Conservation (phyloP, 768 basidiomycete species). For the Stropharia rugosoannulata region DNA sequence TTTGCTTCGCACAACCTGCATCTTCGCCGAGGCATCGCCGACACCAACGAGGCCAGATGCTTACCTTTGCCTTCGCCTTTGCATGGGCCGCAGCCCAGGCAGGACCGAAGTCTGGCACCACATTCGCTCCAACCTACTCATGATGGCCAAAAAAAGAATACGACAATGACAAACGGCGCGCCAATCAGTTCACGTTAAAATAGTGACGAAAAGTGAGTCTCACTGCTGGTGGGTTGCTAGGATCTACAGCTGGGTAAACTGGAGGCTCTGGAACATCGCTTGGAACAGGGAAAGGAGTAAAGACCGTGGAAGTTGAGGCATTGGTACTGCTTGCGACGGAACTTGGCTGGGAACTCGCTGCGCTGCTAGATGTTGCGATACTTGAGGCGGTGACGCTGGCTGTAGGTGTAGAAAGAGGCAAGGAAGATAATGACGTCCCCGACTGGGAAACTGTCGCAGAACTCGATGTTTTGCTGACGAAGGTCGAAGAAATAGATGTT, state of each 20-base stretch:
- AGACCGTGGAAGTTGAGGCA: slow-evolving; percentile 20
- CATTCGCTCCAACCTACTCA: slow-evolving; percentile 29
- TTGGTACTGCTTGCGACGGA: neutral
- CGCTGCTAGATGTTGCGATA: neutral
- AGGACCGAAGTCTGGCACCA: slow-evolving; percentile 46
- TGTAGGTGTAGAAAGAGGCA: neutral
- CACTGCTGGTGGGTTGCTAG: slow-evolving; percentile 55
- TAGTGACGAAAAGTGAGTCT: slow-evolving; percentile 14
- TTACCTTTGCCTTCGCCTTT: slow-evolving; percentile 56
- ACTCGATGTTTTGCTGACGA: neutral
- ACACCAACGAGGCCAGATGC: slow-evolving; percentile 12
- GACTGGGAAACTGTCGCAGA: neutral
- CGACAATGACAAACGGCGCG: too few species aligned
- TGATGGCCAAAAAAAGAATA: slow-evolving; percentile 1
- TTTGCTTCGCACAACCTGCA: neutral
- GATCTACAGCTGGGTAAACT: slow-evolving; percentile 54
- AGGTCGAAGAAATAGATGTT: neutral
- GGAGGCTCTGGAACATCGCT: slow-evolving; percentile 51
- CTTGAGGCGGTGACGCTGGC: neutral
- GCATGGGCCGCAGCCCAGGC: slow-evolving; percentile 61
- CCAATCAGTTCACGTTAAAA: neutral
- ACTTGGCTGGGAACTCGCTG: neutral
- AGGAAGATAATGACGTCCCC: neutral
- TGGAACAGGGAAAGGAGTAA: slow-evolving; percentile 63
- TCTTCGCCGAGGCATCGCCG: neutral